Evolutionary conservation across 257 asterid species (phyloP).

Genomic region (Nicotiana otophora): DNA sequence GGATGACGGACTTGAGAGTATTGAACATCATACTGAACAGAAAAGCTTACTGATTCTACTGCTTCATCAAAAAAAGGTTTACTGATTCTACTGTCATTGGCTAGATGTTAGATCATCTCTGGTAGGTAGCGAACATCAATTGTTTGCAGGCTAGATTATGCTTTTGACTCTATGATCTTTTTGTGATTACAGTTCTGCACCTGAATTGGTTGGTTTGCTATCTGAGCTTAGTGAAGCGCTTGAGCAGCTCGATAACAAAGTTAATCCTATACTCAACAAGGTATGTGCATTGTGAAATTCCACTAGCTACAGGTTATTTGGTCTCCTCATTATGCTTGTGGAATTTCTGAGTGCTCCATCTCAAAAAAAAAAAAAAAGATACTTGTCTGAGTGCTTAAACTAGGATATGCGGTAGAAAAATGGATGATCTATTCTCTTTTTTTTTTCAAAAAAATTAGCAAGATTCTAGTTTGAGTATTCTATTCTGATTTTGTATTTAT

Average conservation of each 20-base stretch:
- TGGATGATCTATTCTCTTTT: too few relatives aligned
- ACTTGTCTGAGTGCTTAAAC: neutral
- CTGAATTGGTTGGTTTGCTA: conserved; percentile 81
- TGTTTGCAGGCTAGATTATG: neutral
- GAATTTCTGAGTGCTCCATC: too few relatives aligned
- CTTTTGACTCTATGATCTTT: conserved; percentile 11
- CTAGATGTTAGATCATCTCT: neutral
- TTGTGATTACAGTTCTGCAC: conserved; percentile 74
- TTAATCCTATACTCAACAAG: conserved; percentile 69
- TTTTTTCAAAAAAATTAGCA: too few relatives aligned
- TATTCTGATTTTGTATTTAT: too few relatives aligned
- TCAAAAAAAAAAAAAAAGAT: neutral
- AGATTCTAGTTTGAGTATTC: neutral
- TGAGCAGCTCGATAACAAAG: conserved; percentile 71
- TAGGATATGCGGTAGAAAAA: too few relatives aligned
- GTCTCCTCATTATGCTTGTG: neutral
- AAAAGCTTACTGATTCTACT: neutral
- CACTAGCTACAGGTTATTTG: neutral
- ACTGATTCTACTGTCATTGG: neutral
- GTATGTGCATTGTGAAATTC: conserved; percentile 26
- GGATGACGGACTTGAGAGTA: neutral
- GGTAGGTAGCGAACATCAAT: neutral
- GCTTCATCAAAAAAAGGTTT: too few relatives aligned
- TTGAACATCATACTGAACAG: neutral
- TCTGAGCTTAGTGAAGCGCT: conserved; percentile 74